These are phyloP conservation scores for Leucoagaricus sp. DNA, from an alignment of 1,284 basidiomycete species.

Conservation along the genomic window DNA sequence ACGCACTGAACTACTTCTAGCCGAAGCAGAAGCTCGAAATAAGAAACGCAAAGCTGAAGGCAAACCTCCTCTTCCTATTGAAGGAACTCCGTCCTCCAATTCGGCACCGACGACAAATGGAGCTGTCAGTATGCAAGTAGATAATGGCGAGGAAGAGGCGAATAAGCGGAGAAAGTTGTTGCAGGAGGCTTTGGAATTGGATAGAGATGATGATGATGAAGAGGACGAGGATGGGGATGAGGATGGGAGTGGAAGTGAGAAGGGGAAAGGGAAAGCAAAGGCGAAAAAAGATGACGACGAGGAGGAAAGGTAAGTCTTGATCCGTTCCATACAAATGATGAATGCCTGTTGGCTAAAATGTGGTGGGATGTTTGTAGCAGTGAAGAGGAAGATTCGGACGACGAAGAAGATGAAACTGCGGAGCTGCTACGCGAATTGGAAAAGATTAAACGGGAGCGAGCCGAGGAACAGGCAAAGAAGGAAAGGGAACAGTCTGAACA, in stretches of 20 bases:
- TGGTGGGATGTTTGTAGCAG: conserved; percentile 13
- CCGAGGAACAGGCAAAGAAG: conserved; percentile 85
- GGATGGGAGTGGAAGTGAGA: conserved; percentile 41
- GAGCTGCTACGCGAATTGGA: conserved; percentile 91
- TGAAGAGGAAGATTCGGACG: conserved; percentile 44
- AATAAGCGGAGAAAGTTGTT: conserved; percentile 80
- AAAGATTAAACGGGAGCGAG: conserved; percentile 93
- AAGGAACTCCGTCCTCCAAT: conserved; percentile 36
- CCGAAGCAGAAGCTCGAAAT: conserved; percentile 82
- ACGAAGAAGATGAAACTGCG: conserved; percentile 90
- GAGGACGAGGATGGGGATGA: conserved; percentile 83
- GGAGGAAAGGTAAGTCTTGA: conserved; percentile 45
- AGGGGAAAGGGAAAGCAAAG: conserved; percentile 35
- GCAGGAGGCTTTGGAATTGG: conserved; percentile 81
- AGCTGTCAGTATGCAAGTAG: conserved; percentile 1
- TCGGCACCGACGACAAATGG: not conserved
- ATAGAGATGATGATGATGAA: conserved; percentile 82
- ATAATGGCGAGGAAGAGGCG: conserved; percentile 58
- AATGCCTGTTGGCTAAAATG: not conserved
- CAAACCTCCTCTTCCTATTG: conserved; percentile 43
- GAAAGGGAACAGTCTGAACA: conserved; percentile 75
- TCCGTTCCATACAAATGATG: not conserved
- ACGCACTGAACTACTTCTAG: conserved; percentile 76
- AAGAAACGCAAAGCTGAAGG: conserved; percentile 91
- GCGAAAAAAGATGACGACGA: conserved; percentile 19